phyloP scores from a whole-genome alignment of 2,329 filamentous ascomycete species.

The Dothideomycetes sp. region DNA sequence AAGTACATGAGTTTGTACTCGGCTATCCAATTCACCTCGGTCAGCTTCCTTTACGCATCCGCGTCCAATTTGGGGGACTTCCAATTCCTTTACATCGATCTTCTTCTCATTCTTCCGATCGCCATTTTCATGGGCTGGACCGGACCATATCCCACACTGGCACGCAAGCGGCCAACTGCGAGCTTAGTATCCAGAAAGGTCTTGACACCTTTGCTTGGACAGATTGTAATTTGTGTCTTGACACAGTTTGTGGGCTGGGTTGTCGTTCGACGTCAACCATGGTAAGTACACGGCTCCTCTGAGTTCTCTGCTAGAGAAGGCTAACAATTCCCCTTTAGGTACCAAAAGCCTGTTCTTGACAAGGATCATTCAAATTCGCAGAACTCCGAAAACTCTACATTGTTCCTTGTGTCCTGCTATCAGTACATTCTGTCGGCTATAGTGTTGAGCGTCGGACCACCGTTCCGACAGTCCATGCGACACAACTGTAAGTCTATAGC shows the following conservation, averaged over 20 bases:
- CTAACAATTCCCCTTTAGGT: slow-evolving; percentile 36
- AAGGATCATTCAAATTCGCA: slow-evolving; percentile 71
- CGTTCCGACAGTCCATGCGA: slow-evolving; percentile 71
- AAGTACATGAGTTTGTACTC: slow-evolving; percentile 99
- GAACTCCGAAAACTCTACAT: slow-evolving; percentile 85
- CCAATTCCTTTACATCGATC: slow-evolving; percentile 93
- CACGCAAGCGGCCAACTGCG: slow-evolving; percentile 78
- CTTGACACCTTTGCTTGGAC: slow-evolving; percentile 75
- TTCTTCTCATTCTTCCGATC: slow-evolving; percentile 85
- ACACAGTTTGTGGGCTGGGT: slow-evolving; percentile 67
- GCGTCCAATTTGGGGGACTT: slow-evolving; percentile 95
- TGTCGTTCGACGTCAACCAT: slow-evolving; percentile 65
- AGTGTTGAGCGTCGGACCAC: slow-evolving; percentile 80
- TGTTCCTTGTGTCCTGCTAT: slow-evolving; percentile 86
- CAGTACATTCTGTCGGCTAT: slow-evolving; percentile 89
- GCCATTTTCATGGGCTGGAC: slow-evolving; percentile 99
- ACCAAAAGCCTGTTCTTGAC: slow-evolving; percentile 66
- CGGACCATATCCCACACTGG: slow-evolving; percentile 66
- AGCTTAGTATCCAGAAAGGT: slow-evolving; percentile 90
- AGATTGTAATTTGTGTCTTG: slow-evolving; percentile 70
- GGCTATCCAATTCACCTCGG: slow-evolving; percentile 96
- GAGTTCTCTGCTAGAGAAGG: not conserved
- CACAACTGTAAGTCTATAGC: slow-evolving; percentile 66
- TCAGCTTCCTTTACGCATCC: slow-evolving; percentile 89
- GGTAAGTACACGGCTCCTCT: slow-evolving; percentile 40